phyloP scores from a whole-genome alignment of 2,329 filamentous ascomycete genomes.

The Paracamarosporium sp. region DNA sequence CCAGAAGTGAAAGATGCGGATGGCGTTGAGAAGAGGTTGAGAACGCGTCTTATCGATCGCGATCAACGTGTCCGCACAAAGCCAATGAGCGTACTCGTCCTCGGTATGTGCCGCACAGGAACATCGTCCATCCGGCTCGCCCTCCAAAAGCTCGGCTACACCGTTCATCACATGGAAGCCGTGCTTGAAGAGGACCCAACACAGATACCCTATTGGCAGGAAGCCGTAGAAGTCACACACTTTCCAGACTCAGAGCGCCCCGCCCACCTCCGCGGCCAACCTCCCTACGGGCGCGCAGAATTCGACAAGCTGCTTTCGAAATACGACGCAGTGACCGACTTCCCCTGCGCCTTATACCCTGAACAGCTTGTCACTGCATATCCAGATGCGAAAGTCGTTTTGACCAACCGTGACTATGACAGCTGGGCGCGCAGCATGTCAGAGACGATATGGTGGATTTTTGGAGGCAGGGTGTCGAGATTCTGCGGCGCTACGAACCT shows the following conservation, averaged over 20 bases:
- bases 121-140: conserved; percentile 60
- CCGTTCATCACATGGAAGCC: conserved; percentile 30
- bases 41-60: conserved; percentile 61
- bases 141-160: conserved; percentile 54
- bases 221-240: conserved; percentile 34
- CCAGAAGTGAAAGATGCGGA: background rate
- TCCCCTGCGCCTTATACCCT: conserved; percentile 24
- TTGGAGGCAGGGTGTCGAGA: conserved; percentile 11
- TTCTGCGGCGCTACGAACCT: conserved; percentile 10
- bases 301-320: conserved; percentile 55
- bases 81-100: conserved; percentile 74
- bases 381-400: conserved; percentile 34
- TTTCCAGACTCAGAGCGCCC: conserved; percentile 22
- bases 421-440: conserved; percentile 19
- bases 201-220: conserved; percentile 34
- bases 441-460: conserved; percentile 17
- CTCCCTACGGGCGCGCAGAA: conserved; percentile 42
- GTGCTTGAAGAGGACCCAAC: conserved; percentile 24
- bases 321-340: conserved; percentile 42
- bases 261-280: conserved; percentile 20
- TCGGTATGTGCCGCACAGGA: conserved; percentile 74
- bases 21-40: background rate
- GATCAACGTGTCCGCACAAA: conserved; percentile 69
- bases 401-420: conserved; percentile 27
- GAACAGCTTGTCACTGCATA: conserved; percentile 32